phyloP scores from a whole-genome alignment of 345 rosid genomes.

The Conringia planisiliqua region DNA sequence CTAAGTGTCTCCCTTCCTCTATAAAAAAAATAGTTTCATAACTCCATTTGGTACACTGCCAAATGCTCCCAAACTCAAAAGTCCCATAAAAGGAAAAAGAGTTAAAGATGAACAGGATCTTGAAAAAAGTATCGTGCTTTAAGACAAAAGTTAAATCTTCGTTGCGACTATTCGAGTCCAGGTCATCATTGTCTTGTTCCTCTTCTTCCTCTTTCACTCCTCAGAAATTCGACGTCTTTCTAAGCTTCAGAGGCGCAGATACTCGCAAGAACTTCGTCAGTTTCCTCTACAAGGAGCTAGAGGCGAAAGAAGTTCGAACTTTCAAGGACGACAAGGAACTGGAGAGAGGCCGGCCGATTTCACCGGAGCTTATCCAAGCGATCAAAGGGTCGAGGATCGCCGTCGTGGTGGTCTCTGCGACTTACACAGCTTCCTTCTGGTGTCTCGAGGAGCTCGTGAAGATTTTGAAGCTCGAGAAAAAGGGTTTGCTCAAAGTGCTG shows the following conservation, averaged over 20 bases:
- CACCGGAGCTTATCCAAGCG: conserved; percentile 31
- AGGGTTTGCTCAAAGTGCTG: conserved; percentile 13
- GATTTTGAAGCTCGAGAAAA: conserved; percentile 10
- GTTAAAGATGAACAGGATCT: background rate
- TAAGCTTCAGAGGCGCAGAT: conserved; percentile 38
- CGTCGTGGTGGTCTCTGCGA: conserved; percentile 30
- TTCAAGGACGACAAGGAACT: conserved; percentile 32
- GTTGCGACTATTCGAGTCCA: conserved; percentile 8
- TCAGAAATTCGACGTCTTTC: conserved; percentile 24
- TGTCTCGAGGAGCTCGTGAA: conserved; percentile 30
- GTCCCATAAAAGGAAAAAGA: background rate
- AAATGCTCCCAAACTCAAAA: background rate
- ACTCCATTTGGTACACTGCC: background rate
- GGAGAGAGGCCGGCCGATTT: conserved; percentile 22
- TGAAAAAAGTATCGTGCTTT: background rate
- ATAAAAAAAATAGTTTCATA: background rate
- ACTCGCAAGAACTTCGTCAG: conserved; percentile 34
- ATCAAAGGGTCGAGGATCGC: conserved; percentile 31
- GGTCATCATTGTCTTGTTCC: conserved; percentile 10
- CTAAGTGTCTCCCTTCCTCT: background rate
- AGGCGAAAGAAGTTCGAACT: conserved; percentile 12
- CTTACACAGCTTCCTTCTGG: conserved; percentile 24
- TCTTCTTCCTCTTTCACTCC: conserved; percentile 25
- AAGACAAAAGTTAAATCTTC: conserved; percentile 3
- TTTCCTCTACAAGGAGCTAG: conserved; percentile 20